Evolutionary conservation across 148 eudicot species (phyloP), one percentile per base, ranked within the genome.

Genomic region (Spergularia marina): DNA sequence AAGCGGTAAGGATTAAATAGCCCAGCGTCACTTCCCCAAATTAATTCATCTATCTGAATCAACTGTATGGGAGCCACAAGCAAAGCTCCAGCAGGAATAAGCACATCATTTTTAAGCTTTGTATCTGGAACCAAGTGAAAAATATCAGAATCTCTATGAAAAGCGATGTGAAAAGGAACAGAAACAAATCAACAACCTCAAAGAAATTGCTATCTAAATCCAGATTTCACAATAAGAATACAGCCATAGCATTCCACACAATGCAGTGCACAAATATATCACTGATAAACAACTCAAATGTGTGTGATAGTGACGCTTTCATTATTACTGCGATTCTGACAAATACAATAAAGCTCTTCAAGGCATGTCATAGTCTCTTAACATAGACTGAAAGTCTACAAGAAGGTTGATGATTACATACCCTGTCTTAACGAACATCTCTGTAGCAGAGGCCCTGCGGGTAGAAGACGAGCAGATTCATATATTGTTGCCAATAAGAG

Each of bases 371-470:
- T 23, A 49, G 57, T 66, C 53, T n/a, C 18, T 63, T 49, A 64
- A 44, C 20, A 72, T 12, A 17, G 2, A 60, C 21, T 9, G 60
- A 59, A 56, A 4, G 18, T n/a, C 47, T 15, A 16, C 66, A 41
- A 41, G 61, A 78, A 18, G 65, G 7, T 5, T 64, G 53, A 23
- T 34, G 56, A 81, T n/a, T 51, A 65, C 70, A 71, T 78, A 87
- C 90, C 90, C 47, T 83, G 80, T 62, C 41, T 40, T 54, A 81
- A 75, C 39, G 88, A 85, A 70, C 90, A 83, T 79, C 90, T 85
- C 70, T 84, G 90, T 65, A 87, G 83, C 72, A 87, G 68, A 54
- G 86, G 86, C 52, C 90, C 90, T 54, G 90, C 83, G 69, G 90
- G 88, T 34, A 83, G 85, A 70, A 87, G 85, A 25, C 88, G 90